Conservation (phyloP, 2,329 filamentous ascomycete species). For the Trichoderma sp. region DNA sequence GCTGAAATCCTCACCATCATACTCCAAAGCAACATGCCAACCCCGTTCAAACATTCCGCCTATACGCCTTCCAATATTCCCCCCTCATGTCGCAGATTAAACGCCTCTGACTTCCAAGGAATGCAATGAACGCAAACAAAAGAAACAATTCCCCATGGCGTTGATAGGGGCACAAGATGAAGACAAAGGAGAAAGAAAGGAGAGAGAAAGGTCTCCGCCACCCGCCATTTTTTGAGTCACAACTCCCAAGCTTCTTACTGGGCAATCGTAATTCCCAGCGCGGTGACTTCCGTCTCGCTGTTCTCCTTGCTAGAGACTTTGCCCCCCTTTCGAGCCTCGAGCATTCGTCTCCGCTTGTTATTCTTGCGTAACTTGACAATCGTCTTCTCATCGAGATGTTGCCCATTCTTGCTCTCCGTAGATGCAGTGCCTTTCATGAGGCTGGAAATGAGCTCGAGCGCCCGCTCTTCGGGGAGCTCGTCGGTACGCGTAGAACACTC, state of each 20-base stretch:
- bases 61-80: background rate
- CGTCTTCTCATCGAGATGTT: slow-evolving; percentile 21
- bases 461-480: slow-evolving; percentile 24
- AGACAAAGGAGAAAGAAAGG: too few species aligned
- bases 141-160: background rate
- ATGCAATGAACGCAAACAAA: background rate
- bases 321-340: slow-evolving; percentile 11
- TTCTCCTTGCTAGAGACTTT: slow-evolving; percentile 4
- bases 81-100: background rate
- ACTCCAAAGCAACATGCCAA: background rate
- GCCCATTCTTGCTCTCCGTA: background rate
- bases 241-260: background rate
- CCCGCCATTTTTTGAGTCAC: too few species aligned
- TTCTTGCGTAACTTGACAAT: slow-evolving; percentile 27
- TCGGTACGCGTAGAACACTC: slow-evolving; percentile 19
- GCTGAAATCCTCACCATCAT: background rate
- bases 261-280: background rate
- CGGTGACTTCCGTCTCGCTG: background rate
- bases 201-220: too few species aligned
- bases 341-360: slow-evolving; percentile 5
- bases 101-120: slow-evolving; percentile 2
- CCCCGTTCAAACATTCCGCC: background rate
- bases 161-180: background rate
- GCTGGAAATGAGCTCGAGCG: slow-evolving; percentile 9
- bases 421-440: slow-evolving; percentile 9